Base-by-base conservation (phyloP, 2,329 filamentous ascomycete species). In the Penicillium crustosum region DNA sequence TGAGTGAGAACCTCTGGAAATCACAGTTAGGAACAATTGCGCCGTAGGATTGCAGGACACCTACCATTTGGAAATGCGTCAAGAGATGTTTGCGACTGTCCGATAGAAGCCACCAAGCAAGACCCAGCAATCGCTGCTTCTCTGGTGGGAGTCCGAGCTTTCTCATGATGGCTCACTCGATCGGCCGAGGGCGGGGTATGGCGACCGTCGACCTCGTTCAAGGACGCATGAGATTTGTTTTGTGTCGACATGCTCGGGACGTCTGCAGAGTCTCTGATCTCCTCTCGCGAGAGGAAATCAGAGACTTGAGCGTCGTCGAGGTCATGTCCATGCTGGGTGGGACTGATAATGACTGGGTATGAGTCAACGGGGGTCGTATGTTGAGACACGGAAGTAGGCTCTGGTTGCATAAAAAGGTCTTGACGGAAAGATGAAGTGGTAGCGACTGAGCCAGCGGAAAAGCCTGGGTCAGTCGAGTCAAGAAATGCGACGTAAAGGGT, bases 1-100 rank as follows among this genome's bases (percentile, higher is more conserved):
- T 97, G 92, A 12, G 91, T 96, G 74, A 97, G 76, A 57, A 97
- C 88, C 82, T 99, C 94, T 97, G 75, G 53, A 63, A 61, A 65
- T 59, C 36, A 49, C 31, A 19, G 49, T 48, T 25, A 58, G 51
- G 19, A 29, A 35, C 35, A 21, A 19, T 23, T 58, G 19, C 35
- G 39, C 35, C 41, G 57, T 57, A 52, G 49, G 31, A 45, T 61
- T 25, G n/a, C 17, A 17, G 31, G 33, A 13, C 51, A 61, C 70
- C 39, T 78, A 96, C 93, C 93, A 79, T 96, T 96, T 7, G 93
- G 92, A 62, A 96, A 87, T 54, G 79, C 78, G 39, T 81, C 77
- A 41, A 88, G 77, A 29, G 82, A 79, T 42, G 78, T 75, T 47
- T 73, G 75, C 64, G 77, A 78, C 13, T 77, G 74, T 58, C 73